phyloP scores from a whole-genome alignment of 2,329 filamentous ascomycete species.

The Dothideomycetidae sp. region DNA sequence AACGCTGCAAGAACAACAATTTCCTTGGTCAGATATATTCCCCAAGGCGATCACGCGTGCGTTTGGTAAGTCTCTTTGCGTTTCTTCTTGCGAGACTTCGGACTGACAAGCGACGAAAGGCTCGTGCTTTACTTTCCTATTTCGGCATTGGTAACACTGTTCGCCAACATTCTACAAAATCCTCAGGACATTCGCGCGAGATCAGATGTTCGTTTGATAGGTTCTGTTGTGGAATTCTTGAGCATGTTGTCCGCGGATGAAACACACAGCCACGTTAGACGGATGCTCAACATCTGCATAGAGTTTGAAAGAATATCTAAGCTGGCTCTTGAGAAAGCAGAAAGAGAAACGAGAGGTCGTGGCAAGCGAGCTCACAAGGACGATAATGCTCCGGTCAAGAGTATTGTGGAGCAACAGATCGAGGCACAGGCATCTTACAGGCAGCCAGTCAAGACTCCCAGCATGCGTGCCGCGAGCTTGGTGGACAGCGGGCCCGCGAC shows the following conservation, averaged over 20 bases:
- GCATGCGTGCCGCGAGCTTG: slow-evolving; percentile 17
- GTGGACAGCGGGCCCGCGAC: slow-evolving; percentile 12
- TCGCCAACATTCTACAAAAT: slow-evolving; percentile 93
- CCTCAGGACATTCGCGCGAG: slow-evolving; percentile 77
- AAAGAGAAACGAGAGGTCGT: slow-evolving; percentile 65
- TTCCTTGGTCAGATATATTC: slow-evolving; percentile 86
- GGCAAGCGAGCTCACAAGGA: slow-evolving; percentile 50
- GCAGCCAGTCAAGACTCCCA: slow-evolving; percentile 20
- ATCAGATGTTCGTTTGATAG: slow-evolving; percentile 84
- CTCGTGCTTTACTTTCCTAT: slow-evolving; percentile 94
- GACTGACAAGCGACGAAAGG: slow-evolving; percentile 29
- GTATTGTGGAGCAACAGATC: slow-evolving; percentile 22
- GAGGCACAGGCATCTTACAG: slow-evolving; percentile 23
- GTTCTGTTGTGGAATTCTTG: slow-evolving; percentile 79
- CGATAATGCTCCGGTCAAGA: slow-evolving; percentile 16
- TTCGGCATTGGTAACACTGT: slow-evolving; percentile 83
- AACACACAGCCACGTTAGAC: slow-evolving; percentile 67
- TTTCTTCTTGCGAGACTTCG: background rate
- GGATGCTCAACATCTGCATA: slow-evolving; percentile 87
- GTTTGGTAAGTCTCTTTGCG: slow-evolving; percentile 57
- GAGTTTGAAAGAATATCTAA: slow-evolving; percentile 93
- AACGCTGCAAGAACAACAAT: slow-evolving; percentile 87
- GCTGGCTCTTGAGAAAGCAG: slow-evolving; percentile 78
- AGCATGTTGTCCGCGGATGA: slow-evolving; percentile 71
- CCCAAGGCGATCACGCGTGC: slow-evolving; percentile 84